Conservation (phyloP, 345 rosid species). For the Lumnitzera racemosa region DNA sequence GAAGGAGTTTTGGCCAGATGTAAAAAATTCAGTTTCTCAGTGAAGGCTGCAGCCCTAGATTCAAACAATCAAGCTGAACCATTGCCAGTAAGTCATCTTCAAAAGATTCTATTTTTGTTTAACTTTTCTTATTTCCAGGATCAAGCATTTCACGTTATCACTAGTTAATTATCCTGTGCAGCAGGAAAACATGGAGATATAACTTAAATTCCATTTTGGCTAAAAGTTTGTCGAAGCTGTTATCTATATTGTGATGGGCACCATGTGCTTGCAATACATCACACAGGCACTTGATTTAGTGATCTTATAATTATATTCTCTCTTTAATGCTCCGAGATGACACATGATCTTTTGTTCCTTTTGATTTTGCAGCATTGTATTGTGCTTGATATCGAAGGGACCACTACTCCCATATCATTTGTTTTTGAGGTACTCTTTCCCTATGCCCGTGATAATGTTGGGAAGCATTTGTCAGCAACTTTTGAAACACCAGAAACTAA, state of each 20-base stretch:
- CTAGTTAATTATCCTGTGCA: not conserved
- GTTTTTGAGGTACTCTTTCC: constrained; percentile 91
- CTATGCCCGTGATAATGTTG: constrained; percentile 81
- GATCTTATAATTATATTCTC: too few relatives aligned
- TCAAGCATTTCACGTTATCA: not conserved
- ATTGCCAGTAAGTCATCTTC: constrained; percentile 33
- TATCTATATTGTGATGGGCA: too few relatives aligned
- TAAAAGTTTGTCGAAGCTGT: too few relatives aligned
- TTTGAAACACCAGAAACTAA: constrained; percentile 72
- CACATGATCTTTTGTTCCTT: constrained; percentile 5
- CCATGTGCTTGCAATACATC: too few relatives aligned
- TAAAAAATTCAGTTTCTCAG: constrained; percentile 18
- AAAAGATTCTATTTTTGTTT: not conserved
- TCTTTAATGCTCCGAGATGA: too few relatives aligned
- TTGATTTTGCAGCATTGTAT: constrained; percentile 54
- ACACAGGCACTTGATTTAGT: too few relatives aligned
- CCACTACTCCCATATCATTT: constrained; percentile 91
- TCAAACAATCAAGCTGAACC: constrained; percentile 34
- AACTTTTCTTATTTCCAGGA: not conserved
- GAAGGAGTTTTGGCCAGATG: constrained; percentile 22
- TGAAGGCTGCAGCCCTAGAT: constrained; percentile 31
- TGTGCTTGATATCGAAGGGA: constrained; percentile 97
- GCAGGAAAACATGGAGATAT: not conserved
- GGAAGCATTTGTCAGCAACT: constrained; percentile 64
- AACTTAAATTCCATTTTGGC: too few relatives aligned